Conservation (phyloP, 2,329 filamentous ascomycete species). For the Saccharata proteae region DNA sequence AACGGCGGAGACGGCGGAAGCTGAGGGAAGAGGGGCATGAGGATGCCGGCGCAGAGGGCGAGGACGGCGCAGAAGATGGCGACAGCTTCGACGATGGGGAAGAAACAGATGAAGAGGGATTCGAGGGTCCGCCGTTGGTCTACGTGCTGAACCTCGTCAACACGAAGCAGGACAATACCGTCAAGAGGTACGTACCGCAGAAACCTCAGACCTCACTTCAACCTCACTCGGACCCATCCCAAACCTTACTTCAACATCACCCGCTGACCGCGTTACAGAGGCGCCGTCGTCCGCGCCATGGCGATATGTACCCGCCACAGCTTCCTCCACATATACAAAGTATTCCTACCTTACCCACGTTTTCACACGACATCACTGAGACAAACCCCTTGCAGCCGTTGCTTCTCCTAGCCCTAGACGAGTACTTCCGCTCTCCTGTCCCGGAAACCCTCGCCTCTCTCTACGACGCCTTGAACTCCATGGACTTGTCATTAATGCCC, state of each 20-base stretch:
- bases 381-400: constrained; percentile 50
- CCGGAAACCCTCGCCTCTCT: constrained; percentile 78
- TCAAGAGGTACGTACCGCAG: constrained; percentile 48
- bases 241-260: constrained; percentile 8
- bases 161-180: constrained; percentile 89
- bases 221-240: constrained; percentile 1
- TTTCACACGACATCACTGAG: constrained; percentile 6
- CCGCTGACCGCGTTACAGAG: constrained; percentile 38
- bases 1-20: constrained; percentile 41
- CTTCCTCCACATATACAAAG: constrained; percentile 98
- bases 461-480: constrained; percentile 86
- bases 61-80: constrained; percentile 32
- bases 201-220: constrained; percentile 9
- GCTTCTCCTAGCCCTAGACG: constrained; percentile 78
- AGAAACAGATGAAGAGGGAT: constrained; percentile 41
- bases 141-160: constrained; percentile 97
- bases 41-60: constrained; percentile 30
- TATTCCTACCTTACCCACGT: constrained; percentile 19
- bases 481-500: constrained; percentile 93
- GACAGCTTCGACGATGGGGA: constrained; percentile 39
- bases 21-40: constrained; percentile 32
- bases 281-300: constrained; percentile 95
- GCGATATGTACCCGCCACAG: constrained; percentile 96
- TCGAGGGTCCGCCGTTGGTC: constrained; percentile 81
- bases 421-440: constrained; percentile 89